A percentile compares a stretch with the other conserved stretches of the same genome.
These are phyloP conservation scores for Bremia lactucae DNA, from an alignment of 352 stramenopile species.

Conservation along the genomic window DNA sequence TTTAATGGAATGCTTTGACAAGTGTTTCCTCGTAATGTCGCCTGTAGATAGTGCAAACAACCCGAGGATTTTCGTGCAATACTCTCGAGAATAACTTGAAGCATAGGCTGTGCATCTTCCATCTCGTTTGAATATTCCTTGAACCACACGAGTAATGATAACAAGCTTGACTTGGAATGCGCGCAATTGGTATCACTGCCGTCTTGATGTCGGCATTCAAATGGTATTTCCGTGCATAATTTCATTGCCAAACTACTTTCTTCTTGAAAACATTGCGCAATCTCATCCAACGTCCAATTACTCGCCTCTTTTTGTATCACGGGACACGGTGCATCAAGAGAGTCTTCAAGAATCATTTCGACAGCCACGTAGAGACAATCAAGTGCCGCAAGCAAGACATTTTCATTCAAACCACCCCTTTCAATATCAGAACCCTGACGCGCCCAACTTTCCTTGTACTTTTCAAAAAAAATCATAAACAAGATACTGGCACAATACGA, in stretches of 20 bases:
- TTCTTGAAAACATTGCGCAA: conserved; percentile 24
- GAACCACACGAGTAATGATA: conserved; percentile 20
- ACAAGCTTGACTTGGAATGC: conserved; percentile 6
- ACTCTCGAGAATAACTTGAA: conserved; percentile 15
- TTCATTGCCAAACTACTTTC: conserved; percentile 31
- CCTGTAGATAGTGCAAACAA: conserved; percentile 17
- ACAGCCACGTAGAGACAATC: conserved; percentile 43
- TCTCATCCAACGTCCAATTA: conserved; percentile 14
- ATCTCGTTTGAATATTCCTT: conserved; percentile 8
- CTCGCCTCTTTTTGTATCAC: not conserved
- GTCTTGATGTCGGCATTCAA: conserved; percentile 1
- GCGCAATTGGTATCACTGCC: conserved; percentile 1
- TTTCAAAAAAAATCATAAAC: conserved; percentile 35
- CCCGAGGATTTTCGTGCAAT: conserved; percentile 17
- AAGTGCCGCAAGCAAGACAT: conserved; percentile 40
- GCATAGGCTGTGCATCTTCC: conserved; percentile 17
- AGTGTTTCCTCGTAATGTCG: conserved; percentile 4
- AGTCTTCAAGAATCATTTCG: conserved; percentile 13
- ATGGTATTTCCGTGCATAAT: conserved; percentile 23
- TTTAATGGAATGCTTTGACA: conserved; percentile 2
- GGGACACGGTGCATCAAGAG: conserved; percentile 1
- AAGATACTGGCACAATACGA: conserved; percentile 31
- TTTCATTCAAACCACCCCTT: conserved; percentile 27
- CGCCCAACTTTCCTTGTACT: conserved; percentile 26
- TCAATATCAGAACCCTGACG: too few relatives aligned